Evolutionary conservation across 768 basidiomycete genomes (phyloP), one percentile per base, ranked within the genome.

Genomic region (Leccinum subtestaceum): DNA sequence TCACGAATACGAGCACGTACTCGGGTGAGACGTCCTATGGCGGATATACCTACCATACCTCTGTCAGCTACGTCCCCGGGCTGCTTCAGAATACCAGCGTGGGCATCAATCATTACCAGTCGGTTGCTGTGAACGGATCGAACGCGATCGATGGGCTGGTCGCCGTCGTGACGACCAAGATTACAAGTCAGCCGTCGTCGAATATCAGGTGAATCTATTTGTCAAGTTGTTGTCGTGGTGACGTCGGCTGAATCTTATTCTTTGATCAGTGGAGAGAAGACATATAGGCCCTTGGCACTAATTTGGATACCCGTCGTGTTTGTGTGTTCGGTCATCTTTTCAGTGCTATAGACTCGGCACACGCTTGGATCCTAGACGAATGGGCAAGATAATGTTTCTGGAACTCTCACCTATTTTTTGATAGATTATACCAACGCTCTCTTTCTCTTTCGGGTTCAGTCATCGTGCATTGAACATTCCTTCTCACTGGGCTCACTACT

Each of bases 91-190:
- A 93, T 64, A 80, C 85, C 1, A 91, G 84, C 59, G 65, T 75
- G 8, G 87, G 83, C 3, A 82, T 93, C 52, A 93, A 91, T 68
- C 90, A 93, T 70, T 81, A 79, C 63, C 38, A 72, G 7, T 76
- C 74, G 8, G 91, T 92, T 5, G 76, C 69, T 11, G 70, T 78
- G 6, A 71, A 81, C 55, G 74, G 78, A n/a, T 69, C 74, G n/a
- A 84, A 81, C 60, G 83, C 91, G 2, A 78, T 86, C 1, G 95
- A 98, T 69, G 95, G 95, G 1, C 75, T 93, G 11, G 88, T 95
- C 4, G 92, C 90, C 0, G 76, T 97, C 1, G 63, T 95, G 63
- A 84, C 84, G 1, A 87, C 95, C 50, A 82, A 80, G 65, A 86
- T 96, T 45, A 80, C 83, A 1, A 66, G 58, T 27, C 56, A 56